Evolutionary conservation across 73 alveolate species (phyloP), one percentile per base, ranked within the genome.

Genomic region (Stentor coeruleus): DNA sequence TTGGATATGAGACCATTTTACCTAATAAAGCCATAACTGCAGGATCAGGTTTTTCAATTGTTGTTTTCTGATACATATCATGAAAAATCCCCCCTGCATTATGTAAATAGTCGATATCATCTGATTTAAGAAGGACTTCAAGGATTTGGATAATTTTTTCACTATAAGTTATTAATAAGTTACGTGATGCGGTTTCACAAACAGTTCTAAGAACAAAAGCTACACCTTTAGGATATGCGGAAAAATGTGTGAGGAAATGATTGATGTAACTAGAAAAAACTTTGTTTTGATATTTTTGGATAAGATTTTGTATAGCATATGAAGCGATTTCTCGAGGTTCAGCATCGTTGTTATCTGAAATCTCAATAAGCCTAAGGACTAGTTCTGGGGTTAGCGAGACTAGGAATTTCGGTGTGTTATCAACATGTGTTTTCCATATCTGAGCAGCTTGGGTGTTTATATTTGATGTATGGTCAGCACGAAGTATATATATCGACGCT

Each of bases 371-470:
- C 33, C 79, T 20, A 20, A 66, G 37, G 39, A 75, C 83, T 1
- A 75, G 59, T 37, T 75, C 72, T n/a, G 83, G 81, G 11, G 72
- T 39, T n/a, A 75, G 58, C 2, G 35, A 20, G 0, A 39, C 1
- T 20, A 75, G 58, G 28, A 75, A 75, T 66, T 75, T 75, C 6
- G 83, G 83, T 1, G 83, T 75, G 72, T 75, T 75, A 14, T 90
- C 96, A 14, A 90, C 88, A 31, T 83, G 58, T 31, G 83, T 39
- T 58, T 90, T 89, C 96, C 96, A 90, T 6, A 87, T 89, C 72
- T 86, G 59, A 37, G 90, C 74, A n/a, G 96, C 96, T 35, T 83
- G 40, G 35, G 76, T 49, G 11, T 87, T 57, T 3, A 90, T 90
- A 35, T 84, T 86, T 74, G 84, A 89, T 57, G 90, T 77, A 31